A percentile compares a stretch with the other conserved stretches of the same genome.
These are phyloP conservation scores for Lactifluus rugatus DNA, from an alignment of 768 basidiomycete species.

Conservation along the genomic window DNA sequence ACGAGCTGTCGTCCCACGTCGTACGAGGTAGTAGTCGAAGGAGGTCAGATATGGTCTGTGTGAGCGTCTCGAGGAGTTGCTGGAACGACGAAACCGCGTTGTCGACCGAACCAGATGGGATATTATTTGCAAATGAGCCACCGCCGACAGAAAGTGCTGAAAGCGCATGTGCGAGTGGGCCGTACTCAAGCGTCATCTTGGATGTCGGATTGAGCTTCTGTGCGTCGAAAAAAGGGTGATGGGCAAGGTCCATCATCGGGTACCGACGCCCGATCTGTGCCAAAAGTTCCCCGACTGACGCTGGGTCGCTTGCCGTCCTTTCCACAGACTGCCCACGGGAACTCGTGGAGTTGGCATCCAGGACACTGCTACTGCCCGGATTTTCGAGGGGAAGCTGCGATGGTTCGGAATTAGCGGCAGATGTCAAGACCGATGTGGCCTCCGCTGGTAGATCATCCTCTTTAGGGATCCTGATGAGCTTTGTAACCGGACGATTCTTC, in stretches of 20 bases:
- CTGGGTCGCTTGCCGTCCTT: slow-evolving; percentile 34
- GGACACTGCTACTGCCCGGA: slow-evolving; percentile 22
- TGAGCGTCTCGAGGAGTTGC: slow-evolving; percentile 77
- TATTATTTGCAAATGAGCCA: slow-evolving; percentile 72
- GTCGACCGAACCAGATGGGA: slow-evolving; percentile 83
- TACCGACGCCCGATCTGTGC: slow-evolving; percentile 54
- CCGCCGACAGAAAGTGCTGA: slow-evolving; percentile 81
- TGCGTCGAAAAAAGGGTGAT: slow-evolving; percentile 68
- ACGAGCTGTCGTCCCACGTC: slow-evolving; percentile 86
- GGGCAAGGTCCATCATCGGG: slow-evolving; percentile 54
- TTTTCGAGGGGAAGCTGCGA: slow-evolving; percentile 30
- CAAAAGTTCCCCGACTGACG: slow-evolving; percentile 53
- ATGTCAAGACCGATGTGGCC: slow-evolving; percentile 34
- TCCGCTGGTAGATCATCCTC: slow-evolving; percentile 42
- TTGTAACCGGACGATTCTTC: slow-evolving; percentile 61
- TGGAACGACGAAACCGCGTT: slow-evolving; percentile 87
- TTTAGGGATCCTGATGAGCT: slow-evolving; percentile 48
- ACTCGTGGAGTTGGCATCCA: slow-evolving; percentile 42
- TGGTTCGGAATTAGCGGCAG: slow-evolving; percentile 41
- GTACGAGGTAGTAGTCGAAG: slow-evolving; percentile 77
- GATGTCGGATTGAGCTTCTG: slow-evolving; percentile 64
- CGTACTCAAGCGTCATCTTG: slow-evolving; percentile 76
- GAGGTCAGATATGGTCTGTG: slow-evolving; percentile 82
- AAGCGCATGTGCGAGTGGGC: slow-evolving; percentile 74
- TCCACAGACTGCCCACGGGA: slow-evolving; percentile 57